phyloP scores from a whole-genome alignment of 108 stramenopile species.

The Nitzschia palea region DNA sequence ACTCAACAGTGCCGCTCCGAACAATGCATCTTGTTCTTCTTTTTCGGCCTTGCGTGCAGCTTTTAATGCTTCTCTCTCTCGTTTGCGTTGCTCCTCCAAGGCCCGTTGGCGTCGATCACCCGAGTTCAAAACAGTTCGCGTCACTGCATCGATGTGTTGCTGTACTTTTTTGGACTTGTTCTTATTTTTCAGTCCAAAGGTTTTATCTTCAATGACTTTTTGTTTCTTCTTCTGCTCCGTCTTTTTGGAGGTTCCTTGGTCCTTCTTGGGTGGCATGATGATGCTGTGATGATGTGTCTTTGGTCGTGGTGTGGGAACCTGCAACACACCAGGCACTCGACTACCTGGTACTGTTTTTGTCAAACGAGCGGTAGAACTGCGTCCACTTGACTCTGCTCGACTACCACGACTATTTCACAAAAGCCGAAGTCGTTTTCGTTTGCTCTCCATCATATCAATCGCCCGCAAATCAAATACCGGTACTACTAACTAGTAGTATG shows the following conservation, averaged over 20 bases:
- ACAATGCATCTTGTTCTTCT: conserved; percentile 83
- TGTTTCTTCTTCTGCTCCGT: conserved; percentile 86
- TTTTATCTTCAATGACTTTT: conserved; percentile 79
- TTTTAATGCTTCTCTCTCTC: conserved; percentile 60
- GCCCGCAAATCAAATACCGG: no score
- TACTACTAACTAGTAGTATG: no score
- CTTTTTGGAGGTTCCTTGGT: conserved; percentile 68
- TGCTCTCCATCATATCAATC: no score
- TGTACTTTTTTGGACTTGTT: conserved; percentile 87
- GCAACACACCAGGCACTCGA: no score
- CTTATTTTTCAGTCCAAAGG: conserved; percentile 92
- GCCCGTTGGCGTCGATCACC: conserved; percentile 65
- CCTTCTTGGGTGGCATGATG: conserved; percentile 45
- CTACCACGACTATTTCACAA: no score
- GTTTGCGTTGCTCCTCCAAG: conserved; percentile 64
- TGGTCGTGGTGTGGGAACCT: no score
- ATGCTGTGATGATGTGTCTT: no score
- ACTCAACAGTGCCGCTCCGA: conserved; percentile 79
- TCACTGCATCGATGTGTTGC: conserved; percentile 45
- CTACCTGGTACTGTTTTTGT: no score
- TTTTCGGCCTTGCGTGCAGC: conserved; percentile 75
- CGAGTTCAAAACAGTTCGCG: conserved; percentile 62
- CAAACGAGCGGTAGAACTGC: no score
- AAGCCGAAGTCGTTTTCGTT: no score
- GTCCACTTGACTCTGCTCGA: no score